Conservation (phyloP, 2,329 filamentous ascomycete species). For the Huntiella omanensis region DNA sequence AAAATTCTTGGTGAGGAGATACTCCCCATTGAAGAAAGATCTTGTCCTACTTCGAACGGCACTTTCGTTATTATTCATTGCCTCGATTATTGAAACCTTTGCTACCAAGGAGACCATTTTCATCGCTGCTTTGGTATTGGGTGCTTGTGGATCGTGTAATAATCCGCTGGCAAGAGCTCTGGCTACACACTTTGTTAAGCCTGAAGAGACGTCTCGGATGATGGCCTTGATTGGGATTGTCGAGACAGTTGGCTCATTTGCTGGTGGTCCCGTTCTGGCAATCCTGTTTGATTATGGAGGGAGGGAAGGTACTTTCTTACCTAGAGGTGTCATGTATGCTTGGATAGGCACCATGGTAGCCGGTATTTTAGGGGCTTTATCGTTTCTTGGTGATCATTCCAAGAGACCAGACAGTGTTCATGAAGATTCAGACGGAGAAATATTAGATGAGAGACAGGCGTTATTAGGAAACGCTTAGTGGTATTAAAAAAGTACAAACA, state of each 20-base stretch:
- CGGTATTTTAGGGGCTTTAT: too few relatives aligned
- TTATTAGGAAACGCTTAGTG: not conserved
- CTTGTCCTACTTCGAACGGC: conserved; percentile 20
- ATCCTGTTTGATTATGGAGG: conserved; percentile 22
- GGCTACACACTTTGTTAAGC: conserved; percentile 21
- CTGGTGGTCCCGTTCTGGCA: conserved; percentile 23
- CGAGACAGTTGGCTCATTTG: conserved; percentile 22
- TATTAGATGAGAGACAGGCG: not conserved
- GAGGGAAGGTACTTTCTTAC: conserved; percentile 19
- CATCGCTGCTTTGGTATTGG: conserved; percentile 20
- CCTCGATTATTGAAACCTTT: conserved; percentile 19
- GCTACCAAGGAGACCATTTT: conserved; percentile 19
- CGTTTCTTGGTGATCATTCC: too few relatives aligned
- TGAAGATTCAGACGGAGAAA: not conserved
- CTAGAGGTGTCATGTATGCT: conserved; percentile 11
- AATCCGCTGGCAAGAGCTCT: conserved; percentile 23
- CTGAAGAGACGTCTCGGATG: conserved; percentile 22
- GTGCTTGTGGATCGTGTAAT: conserved; percentile 21
- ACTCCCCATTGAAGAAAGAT: conserved; percentile 22
- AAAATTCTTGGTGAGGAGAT: conserved; percentile 7
- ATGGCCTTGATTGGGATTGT: conserved; percentile 24
- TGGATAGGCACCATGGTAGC: not conserved
- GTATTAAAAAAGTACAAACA: conserved; percentile 7
- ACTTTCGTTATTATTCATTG: conserved; percentile 17
- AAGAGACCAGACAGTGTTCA: too few relatives aligned